Base-by-base conservation (phyloP, 2,329 filamentous ascomycete genomes). In the Ascocoryne sarcoides region DNA sequence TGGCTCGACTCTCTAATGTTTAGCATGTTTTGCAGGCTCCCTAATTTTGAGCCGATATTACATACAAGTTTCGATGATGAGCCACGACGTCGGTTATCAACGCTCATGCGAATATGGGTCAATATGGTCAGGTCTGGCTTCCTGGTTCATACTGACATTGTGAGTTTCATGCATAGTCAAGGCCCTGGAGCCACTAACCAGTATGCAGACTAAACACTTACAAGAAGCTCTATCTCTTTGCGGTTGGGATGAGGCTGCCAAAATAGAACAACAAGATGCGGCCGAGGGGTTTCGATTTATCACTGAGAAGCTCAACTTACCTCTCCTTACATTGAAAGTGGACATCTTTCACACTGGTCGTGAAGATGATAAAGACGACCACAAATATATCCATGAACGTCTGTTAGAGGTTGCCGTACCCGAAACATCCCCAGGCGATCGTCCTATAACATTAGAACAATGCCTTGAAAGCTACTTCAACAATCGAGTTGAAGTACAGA, bases 241-340 rank as follows among this genome's bases (percentile, higher is more conserved):
- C 59, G 92, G 90, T 3, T 96, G 92, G 92, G 66, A 74, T 51
- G 88, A 93, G 43, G 89, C 89, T 34, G 73, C 75, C 16, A 64
- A 75, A 42, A 59, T 85, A n/a, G 75, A 80, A 52, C 92, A 96
- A 58, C 92, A 98, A 63, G 92, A 98, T 61, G 86, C 87, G 0
- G 95, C 92, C 0, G 92, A 98, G 62, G 89, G 89, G 1, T 96
- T 96, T 59, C 85, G 82, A 0, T 95, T 95, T 60, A 88, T 98
- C 48, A 95, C 90, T 0, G 89, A 88, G 50, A 87, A 82, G 16
- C 71, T 98, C 15, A 82, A 94, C 53, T 64, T 96, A 12, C 92
- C 92, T 5, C 70, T 96, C 2, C 72, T 96, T 18, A 89, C 89
- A 0, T 65, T 96, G 28, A 93, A 95, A 59, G 90, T 95, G 68